Conservation (phyloP, 306 rosid species). For the Citrullus colocynthis region DNA sequence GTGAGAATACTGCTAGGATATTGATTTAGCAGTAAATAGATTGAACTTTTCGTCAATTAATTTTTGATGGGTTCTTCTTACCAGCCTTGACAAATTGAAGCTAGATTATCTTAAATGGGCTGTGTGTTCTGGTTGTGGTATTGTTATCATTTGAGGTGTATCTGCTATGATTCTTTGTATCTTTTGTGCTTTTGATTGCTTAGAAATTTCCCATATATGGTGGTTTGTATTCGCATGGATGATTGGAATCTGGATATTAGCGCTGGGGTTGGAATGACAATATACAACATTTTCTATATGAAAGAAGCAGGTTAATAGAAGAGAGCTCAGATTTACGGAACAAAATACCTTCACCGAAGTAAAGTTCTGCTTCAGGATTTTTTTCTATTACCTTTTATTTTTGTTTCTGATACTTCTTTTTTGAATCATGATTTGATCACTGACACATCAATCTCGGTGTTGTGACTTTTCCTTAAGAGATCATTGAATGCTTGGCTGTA, state of each 20-base stretch:
- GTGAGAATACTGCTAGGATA: not conserved
- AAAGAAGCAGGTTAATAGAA: conserved; percentile 3
- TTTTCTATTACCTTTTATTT: too few species aligned
- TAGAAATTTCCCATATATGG: not conserved
- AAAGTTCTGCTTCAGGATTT: not conserved
- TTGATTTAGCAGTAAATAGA: not conserved
- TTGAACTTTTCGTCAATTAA: not conserved
- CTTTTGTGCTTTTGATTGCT: conserved; percentile 4
- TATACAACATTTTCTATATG: not conserved
- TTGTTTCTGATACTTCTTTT: not conserved
- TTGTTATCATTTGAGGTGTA: not conserved
- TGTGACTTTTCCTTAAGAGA: not conserved
- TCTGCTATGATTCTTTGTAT: not conserved
- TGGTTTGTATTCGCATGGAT: not conserved
- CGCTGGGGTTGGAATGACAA: not conserved
- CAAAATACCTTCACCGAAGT: not conserved
- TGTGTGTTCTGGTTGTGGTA: not conserved
- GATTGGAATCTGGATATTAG: not conserved
- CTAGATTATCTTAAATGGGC: not conserved
- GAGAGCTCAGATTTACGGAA: not conserved
- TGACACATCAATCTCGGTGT: not conserved
- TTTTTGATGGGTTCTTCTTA: not conserved
- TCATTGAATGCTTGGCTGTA: not conserved
- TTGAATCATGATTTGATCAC: conserved; percentile 7
- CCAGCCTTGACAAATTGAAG: not conserved